Evolutionary conservation across 1,284 basidiomycete species (phyloP), one percentile per base, ranked within the genome.

Genomic region (Retiboletus flavoniger): DNA sequence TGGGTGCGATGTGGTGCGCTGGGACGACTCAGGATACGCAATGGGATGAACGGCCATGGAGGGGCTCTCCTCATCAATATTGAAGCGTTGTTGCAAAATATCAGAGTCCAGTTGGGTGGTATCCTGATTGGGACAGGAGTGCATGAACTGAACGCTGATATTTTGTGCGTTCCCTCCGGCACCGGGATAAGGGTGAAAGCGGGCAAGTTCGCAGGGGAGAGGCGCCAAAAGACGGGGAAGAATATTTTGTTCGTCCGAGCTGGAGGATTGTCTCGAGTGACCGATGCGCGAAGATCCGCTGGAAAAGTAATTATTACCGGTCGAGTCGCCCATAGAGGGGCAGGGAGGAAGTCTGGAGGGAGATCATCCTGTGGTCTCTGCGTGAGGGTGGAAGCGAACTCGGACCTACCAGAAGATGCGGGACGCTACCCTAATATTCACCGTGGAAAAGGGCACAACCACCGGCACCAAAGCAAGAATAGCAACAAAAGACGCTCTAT

Each of bases 101-200:
- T 66, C 65, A 58, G 61, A 44, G 56, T 69, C 60, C 63, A 60
- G 61, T 66, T 57, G 67, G 40, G 59, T 46, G 46, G 47, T 29
- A 48, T 61, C 66, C 58, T 58, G 67, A 52, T 45, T 35, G 14
- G 57, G 39, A 45, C 65, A 68, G 55, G 63, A 56, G 39, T 53
- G 54, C 67, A 63, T 54, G 63, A 71, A 70, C 61, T 71, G 69
- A 43, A 65, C 57, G 31, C 65, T 70, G 56, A 69, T 63, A 71
- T 61, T 69, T 56, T 65, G 63, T 32, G 57, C 28, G 47, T 53
- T 53, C 28, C 51, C 59, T 46, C 42, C 47, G 5, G 45, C 10
- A 14, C 32, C 13, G 28, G 65, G 57, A 58, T 67, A 71, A 56
- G 56, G 49, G n/a, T 54, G 57, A 35, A 46, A 56, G 1, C 45